Base-by-base conservation (phyloP, 768 basidiomycete species). In the Scleroderma citrinum region DNA sequence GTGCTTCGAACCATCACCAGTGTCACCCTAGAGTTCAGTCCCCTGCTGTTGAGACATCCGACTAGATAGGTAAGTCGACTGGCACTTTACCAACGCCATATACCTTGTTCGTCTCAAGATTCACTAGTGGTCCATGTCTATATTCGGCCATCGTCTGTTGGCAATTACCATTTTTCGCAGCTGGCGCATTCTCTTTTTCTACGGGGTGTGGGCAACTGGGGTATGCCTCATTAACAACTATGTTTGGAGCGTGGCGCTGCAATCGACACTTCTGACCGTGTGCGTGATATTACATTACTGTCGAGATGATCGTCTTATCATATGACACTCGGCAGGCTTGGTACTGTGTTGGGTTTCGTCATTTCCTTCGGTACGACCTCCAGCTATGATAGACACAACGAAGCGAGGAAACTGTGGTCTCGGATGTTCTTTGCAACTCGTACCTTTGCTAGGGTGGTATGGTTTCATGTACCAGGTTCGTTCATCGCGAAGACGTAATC, bases 301-400 rank as follows among this genome's bases (percentile, higher is more conserved):
- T 38, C 23, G 29, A 38, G 20, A 39, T 54, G 5, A 44, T 35
- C 73, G 69, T 21, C 55, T 74, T 37, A 21, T 35, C n/a, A 24
- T 24, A 14, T 26, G n/a, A 16, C 30, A 17, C 24, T 19, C 26
- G 20, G 20, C 47, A 72, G 72, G 20, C 50, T 72, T 24, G 72
- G 85, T 72, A 85, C 83, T 4, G 82, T 87, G 1, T 70, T 87
- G 17, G 85, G 85, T 72, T 87, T 87, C 54, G 77, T 87, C 21
- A 78, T 87, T 44, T 83, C 83, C 0, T 85, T 83, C 61, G 64
- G 83, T 46, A 85, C 83, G 12, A 85, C 82, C 8, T 80, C 82
- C 5, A 83, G 82, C 39, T 85, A 83, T 58, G 83, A 85, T 59
- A 69, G 82, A 21, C 86, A 87, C 61, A 86, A 86, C 50, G 85